Percentiles rank a stretch among this genome's conserved stretches.
These are phyloP conservation scores for Meira nashicola DNA, from an alignment of 1,284 basidiomycete species.

Conservation along the genomic window DNA sequence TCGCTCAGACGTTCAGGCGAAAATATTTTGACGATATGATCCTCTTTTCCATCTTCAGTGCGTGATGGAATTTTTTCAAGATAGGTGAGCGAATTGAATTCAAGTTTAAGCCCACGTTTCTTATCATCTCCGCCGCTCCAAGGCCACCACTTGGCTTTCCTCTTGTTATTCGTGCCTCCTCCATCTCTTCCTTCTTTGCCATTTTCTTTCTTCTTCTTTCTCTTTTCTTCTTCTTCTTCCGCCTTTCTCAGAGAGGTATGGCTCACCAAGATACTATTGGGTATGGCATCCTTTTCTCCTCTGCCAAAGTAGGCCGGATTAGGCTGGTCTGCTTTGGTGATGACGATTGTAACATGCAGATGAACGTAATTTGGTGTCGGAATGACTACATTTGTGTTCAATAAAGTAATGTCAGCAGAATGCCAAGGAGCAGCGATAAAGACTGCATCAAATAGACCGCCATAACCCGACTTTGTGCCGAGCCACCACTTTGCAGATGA, in stretches of 20 bases:
- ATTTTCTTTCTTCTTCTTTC: background rate
- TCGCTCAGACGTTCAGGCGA: conserved; percentile 65
- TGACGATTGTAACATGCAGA: conserved; percentile 82
- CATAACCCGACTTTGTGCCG: conserved; percentile 38
- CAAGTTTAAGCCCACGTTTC: conserved; percentile 3
- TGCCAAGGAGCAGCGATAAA: conserved; percentile 49
- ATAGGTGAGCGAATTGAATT: conserved; percentile 84
- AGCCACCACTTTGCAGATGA: conserved; percentile 35
- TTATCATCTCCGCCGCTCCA: conserved; percentile 2
- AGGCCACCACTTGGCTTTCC: conserved; percentile 2
- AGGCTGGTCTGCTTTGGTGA: conserved; percentile 66
- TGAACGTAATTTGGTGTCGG: conserved; percentile 70
- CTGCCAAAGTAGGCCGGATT: conserved; percentile 68
- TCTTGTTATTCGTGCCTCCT: conserved; percentile 16
- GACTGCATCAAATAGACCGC: conserved; percentile 43
- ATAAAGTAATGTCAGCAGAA: conserved; percentile 39
- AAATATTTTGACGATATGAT: conserved; percentile 63
- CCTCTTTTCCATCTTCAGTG: conserved; percentile 23
- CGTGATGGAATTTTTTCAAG: conserved; percentile 60
- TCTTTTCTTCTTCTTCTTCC: background rate
- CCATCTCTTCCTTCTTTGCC: conserved; percentile 5
- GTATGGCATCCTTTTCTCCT: conserved; percentile 58
- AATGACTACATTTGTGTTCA: conserved; percentile 56
- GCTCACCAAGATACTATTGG: conserved; percentile 67
- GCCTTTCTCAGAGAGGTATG: conserved; percentile 31